Percentiles rank a stretch among this genome's conserved stretches.
Evolutionary conservation across 2,329 filamentous ascomycete species (phyloP).

Genomic region (Periconia macrospinosa): DNA sequence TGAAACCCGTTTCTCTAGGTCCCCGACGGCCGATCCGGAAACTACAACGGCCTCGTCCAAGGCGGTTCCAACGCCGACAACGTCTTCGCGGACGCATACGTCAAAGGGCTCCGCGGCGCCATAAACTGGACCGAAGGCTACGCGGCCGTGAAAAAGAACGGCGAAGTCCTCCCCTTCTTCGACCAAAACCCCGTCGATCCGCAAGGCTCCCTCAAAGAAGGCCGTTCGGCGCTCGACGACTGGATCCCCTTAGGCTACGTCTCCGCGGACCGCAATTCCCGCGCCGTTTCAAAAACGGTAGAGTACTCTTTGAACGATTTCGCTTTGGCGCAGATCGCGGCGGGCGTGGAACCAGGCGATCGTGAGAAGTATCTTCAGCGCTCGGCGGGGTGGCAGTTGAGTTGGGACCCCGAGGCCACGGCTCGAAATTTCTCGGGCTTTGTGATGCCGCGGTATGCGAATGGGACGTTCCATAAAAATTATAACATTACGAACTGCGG

Average conservation of each 20-base stretch:
- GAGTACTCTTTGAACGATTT: slow-evolving; percentile 51
- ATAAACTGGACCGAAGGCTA: slow-evolving; percentile 75
- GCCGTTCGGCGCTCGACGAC: slow-evolving; percentile 46
- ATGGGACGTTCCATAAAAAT: slow-evolving; percentile 39
- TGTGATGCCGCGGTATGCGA: slow-evolving; percentile 39
- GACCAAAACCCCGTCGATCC: slow-evolving; percentile 39
- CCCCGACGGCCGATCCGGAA: slow-evolving; percentile 60
- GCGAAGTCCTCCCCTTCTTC: slow-evolving; percentile 55
- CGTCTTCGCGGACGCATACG: slow-evolving; percentile 66
- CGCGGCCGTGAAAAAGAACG: slow-evolving; percentile 71
- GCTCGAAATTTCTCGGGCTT: slow-evolving; percentile 43
- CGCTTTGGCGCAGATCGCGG: slow-evolving; percentile 45
- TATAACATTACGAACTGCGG: slow-evolving; percentile 49
- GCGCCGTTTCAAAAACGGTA: slow-evolving; percentile 45
- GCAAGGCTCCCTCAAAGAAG: slow-evolving; percentile 45
- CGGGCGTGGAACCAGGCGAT: slow-evolving; percentile 44
- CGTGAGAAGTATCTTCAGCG: slow-evolving; percentile 43
- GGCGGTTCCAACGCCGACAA: slow-evolving; percentile 42
- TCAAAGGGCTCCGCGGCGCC: slow-evolving; percentile 63
- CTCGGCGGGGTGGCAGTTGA: slow-evolving; percentile 47
- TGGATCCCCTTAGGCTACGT: slow-evolving; percentile 49
- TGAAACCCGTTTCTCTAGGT: too few species aligned
- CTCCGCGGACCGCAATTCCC: slow-evolving; percentile 41
- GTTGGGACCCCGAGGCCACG: slow-evolving; percentile 42
- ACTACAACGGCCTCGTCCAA: slow-evolving; percentile 59